Evolutionary conservation across 352 stramenopile genomes (phyloP).

Genomic region (Albugo candida): DNA sequence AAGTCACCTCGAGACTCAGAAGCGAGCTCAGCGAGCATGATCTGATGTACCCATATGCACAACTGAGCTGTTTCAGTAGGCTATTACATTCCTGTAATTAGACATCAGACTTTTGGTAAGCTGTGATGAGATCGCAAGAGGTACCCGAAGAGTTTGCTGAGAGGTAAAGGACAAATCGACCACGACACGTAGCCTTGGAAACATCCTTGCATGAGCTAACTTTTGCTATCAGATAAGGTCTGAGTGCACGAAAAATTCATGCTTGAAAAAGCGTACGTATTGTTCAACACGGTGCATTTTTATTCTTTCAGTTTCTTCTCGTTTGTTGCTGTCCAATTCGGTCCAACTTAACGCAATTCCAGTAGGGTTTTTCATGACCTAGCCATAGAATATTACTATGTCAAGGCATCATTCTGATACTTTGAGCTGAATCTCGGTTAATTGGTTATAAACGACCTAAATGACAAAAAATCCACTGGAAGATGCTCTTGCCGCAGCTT

Average conservation of each 20-base stretch:
- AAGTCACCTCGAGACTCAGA: conserved; percentile 35
- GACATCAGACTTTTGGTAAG: background rate
- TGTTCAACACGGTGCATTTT: conserved; percentile 58
- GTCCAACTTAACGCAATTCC: too few relatives aligned
- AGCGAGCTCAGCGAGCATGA: conserved; percentile 35
- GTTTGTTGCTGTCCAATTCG: conserved; percentile 2
- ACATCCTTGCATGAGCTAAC: conserved; percentile 18
- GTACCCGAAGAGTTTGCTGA: conserved; percentile 25
- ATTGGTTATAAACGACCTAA: too few relatives aligned
- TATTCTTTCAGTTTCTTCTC: conserved; percentile 27
- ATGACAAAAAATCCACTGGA: too few relatives aligned
- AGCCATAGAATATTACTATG: too few relatives aligned
- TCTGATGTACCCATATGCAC: conserved; percentile 61
- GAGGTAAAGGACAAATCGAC: conserved; percentile 42
- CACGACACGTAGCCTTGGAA: conserved; percentile 26
- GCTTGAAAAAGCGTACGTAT: conserved; percentile 23
- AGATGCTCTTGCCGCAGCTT: too few relatives aligned
- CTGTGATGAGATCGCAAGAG: background rate
- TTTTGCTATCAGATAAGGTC: conserved; percentile 32
- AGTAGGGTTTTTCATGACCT: too few relatives aligned
- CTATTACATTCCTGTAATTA: conserved; percentile 38
- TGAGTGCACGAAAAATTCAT: background rate
- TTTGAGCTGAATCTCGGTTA: too few relatives aligned
- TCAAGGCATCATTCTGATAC: too few relatives aligned
- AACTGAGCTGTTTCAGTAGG: conserved; percentile 62